Conservation (phyloP, 768 basidiomycete species). For the Exsudoporus frostii region DNA sequence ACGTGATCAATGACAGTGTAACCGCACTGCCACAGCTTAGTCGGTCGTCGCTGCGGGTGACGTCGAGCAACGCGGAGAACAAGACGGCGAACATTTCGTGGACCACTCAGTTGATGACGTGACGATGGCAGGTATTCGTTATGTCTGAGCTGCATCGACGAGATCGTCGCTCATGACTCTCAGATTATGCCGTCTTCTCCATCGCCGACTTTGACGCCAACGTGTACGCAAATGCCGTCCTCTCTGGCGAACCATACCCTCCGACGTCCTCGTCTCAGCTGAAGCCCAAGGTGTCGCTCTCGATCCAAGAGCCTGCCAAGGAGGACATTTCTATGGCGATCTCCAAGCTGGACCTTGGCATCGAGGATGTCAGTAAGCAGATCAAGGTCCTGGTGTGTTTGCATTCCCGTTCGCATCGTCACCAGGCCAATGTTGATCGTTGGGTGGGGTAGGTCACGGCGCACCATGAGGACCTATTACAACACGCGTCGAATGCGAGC, state of each 20-base stretch:
- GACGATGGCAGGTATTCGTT: slow-evolving; percentile 22
- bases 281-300: slow-evolving; percentile 22
- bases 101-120: background rate
- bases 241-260: slow-evolving; percentile 79
- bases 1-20: slow-evolving; percentile 22
- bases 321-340: slow-evolving; percentile 90
- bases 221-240: slow-evolving; percentile 86
- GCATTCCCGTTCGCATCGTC: background rate
- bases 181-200: slow-evolving; percentile 78
- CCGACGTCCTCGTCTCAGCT: slow-evolving; percentile 32
- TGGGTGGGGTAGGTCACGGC: slow-evolving; percentile 58
- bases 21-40: slow-evolving; percentile 18
- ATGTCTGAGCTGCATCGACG: background rate
- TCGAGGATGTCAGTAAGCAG: slow-evolving; percentile 91
- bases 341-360: slow-evolving; percentile 79
- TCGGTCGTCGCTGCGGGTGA: background rate
- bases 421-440: background rate
- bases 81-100: background rate
- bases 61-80: background rate
- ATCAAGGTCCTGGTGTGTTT: slow-evolving; percentile 74
- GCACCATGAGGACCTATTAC: slow-evolving; percentile 80
- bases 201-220: slow-evolving; percentile 76
- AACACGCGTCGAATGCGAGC: slow-evolving; percentile 73
- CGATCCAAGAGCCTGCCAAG: slow-evolving; percentile 54
- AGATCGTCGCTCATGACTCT: background rate